These are phyloP conservation scores for Claviceps capensis DNA, from an alignment of 2,329 filamentous ascomycete genomes.

Conservation along the genomic window DNA sequence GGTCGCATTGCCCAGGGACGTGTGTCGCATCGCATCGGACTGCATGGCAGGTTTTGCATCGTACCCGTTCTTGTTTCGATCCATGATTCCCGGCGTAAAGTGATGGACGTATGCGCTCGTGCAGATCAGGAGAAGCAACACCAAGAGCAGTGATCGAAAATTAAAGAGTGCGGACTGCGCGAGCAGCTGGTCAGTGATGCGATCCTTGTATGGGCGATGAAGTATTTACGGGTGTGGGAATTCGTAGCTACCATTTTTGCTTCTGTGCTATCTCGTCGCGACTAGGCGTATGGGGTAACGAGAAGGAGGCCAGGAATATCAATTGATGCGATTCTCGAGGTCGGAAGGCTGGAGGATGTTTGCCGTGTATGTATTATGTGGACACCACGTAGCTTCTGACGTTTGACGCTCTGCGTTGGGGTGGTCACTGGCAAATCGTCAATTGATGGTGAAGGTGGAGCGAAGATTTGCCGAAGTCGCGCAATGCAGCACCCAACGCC, in stretches of 20 bases:
- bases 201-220: not conserved
- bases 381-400: not conserved
- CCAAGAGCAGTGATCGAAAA: conserved; percentile 91
- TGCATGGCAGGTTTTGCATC: conserved; percentile 9
- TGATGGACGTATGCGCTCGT: conserved; percentile 89
- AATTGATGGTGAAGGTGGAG: conserved; percentile 11
- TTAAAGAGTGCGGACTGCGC: conserved; percentile 89
- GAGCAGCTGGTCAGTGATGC: conserved; percentile 1
- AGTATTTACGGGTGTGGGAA: not conserved
- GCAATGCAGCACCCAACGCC: not conserved
- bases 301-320: not conserved
- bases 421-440: not conserved
- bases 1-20: not conserved
- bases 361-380: not conserved
- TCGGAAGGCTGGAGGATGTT: not conserved
- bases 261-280: too few species aligned
- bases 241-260: too few species aligned
- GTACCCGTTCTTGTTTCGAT: conserved; percentile 84
- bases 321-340: not conserved
- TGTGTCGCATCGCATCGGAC: conserved; percentile 25
- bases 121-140: conserved; percentile 89
- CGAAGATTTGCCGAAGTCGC: conserved; percentile 22
- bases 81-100: conserved; percentile 78
- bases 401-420: not conserved
- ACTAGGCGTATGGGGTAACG: not conserved